phyloP scores from a whole-genome alignment of 1,284 basidiomycete genomes.

The Fomitopsis pinicola region DNA sequence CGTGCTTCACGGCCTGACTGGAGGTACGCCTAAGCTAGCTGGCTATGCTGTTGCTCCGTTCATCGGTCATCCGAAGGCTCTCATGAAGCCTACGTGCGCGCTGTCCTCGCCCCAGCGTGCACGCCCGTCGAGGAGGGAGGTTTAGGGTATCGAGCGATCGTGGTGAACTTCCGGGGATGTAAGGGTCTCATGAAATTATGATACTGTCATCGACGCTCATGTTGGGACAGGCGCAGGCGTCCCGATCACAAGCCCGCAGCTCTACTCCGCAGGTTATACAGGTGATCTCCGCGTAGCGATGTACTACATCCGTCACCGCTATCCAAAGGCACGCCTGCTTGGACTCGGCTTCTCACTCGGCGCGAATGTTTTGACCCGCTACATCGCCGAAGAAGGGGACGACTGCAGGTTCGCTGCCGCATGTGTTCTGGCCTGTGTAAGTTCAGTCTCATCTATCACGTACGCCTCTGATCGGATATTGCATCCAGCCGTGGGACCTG shows the following conservation, averaged over 20 bases:
- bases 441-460: constrained; percentile 21
- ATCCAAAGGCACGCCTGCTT: constrained; percentile 79
- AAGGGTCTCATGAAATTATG: constrained; percentile 22
- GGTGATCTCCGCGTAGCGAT: constrained; percentile 83
- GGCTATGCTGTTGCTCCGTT: not conserved
- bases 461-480: not conserved
- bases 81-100: constrained; percentile 85
- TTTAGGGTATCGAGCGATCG: constrained; percentile 82
- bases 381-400: constrained; percentile 83
- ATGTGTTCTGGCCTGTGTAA: constrained; percentile 77
- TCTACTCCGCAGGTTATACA: constrained; percentile 86
- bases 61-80: constrained; percentile 48
- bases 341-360: constrained; percentile 95
- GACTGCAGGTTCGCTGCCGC: constrained; percentile 72
- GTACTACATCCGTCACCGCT: constrained; percentile 70
- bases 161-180: constrained; percentile 93
- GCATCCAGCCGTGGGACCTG: constrained; percentile 72
- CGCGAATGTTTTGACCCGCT: constrained; percentile 86
- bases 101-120: constrained; percentile 70
- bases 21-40: constrained; percentile 44
- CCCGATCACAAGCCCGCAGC: constrained; percentile 76
- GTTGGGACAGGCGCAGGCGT: constrained; percentile 66
- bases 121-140: constrained; percentile 70
- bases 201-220: not conserved
- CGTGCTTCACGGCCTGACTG: constrained; percentile 84